These are phyloP conservation scores for Plantago elongata DNA, from an alignment of 257 asterid species.

Conservation along the genomic window DNA sequence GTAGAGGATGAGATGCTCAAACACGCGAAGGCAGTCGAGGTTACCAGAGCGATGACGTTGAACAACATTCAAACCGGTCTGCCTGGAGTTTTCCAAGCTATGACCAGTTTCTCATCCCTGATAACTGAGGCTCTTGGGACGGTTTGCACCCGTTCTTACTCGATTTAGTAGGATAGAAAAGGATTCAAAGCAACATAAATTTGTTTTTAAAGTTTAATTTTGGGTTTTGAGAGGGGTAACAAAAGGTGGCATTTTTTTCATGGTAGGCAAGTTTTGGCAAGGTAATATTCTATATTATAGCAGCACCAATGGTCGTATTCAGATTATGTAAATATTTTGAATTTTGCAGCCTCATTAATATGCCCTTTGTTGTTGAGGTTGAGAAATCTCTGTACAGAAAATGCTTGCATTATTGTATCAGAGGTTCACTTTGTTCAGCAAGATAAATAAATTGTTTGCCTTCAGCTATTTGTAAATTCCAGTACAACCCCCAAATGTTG, in stretches of 20 bases:
- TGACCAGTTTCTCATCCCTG: constrained; percentile 86
- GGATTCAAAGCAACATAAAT: not conserved
- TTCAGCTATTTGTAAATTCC: not conserved
- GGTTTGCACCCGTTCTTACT: constrained; percentile 77
- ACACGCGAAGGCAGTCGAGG: constrained; percentile 78
- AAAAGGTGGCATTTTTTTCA: constrained; percentile 37
- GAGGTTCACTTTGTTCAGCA: constrained; percentile 28
- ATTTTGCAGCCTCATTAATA: constrained; percentile 45
- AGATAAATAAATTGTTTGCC: constrained; percentile 32
- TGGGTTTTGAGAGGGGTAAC: constrained; percentile 30
- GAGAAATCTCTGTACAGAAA: constrained; percentile 50
- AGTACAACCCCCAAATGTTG: no score
- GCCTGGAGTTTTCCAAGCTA: constrained; percentile 96
- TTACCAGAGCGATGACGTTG: constrained; percentile 85
- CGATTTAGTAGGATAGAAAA: constrained; percentile 37
- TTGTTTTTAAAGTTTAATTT: constrained; percentile 21
- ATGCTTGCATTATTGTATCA: constrained; percentile 39
- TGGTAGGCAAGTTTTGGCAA: constrained; percentile 23
- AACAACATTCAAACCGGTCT: constrained; percentile 91
- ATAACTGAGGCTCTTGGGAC: constrained; percentile 72
- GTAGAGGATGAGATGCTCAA: constrained; percentile 88
- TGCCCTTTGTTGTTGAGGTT: constrained; percentile 31
- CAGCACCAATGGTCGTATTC: constrained; percentile 10
- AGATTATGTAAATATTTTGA: constrained; percentile 57
- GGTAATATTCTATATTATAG: constrained; percentile 4